These are phyloP conservation scores for Pseudoneurospora amorphoporcata DNA, from an alignment of 495 filamentous ascomycete species.

Conservation along the genomic window DNA sequence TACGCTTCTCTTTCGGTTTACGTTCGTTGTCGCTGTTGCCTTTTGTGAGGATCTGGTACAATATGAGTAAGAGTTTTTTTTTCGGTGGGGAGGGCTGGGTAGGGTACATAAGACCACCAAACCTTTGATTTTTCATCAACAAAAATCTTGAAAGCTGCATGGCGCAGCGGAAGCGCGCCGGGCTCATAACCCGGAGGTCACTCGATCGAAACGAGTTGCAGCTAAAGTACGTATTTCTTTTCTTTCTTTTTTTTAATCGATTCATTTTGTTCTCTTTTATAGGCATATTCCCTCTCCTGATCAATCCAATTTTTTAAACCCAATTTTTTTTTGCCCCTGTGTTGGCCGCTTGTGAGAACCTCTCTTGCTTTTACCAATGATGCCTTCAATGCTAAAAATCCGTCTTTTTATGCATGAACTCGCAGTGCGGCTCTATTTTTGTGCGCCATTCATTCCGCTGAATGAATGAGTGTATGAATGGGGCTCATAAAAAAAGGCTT, in stretches of 20 bases:
- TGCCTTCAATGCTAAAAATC: not conserved
- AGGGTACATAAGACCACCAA: not conserved
- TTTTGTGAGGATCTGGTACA: not conserved
- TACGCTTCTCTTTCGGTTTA: not conserved
- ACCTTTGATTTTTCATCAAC: not conserved
- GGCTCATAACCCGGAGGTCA: constrained; percentile 9
- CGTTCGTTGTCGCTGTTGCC: not conserved
- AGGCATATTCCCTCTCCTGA: no score
- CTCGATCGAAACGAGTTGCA: constrained; percentile 9
- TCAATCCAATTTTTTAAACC: no score
- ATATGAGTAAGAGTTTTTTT: not conserved
- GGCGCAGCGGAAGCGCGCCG: constrained; percentile 8
- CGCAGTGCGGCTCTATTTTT: not conserved
- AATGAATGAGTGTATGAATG: no score
- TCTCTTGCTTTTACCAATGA: not conserved
- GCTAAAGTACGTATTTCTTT: not conserved
- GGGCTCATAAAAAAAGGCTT: not conserved
- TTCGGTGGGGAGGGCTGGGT: no score
- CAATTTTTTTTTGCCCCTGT: not conserved
- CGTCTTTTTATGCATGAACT: not conserved
- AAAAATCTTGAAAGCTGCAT: not conserved
- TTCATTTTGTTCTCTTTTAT: not conserved
- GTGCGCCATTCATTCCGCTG: no score
- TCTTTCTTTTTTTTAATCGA: not conserved
- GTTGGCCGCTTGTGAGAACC: not conserved